A percentile compares a stretch with the other conserved stretches of the same genome.
Evolutionary conservation across 768 basidiomycete species (phyloP).

Genomic region (Hemileccinum impolitum): DNA sequence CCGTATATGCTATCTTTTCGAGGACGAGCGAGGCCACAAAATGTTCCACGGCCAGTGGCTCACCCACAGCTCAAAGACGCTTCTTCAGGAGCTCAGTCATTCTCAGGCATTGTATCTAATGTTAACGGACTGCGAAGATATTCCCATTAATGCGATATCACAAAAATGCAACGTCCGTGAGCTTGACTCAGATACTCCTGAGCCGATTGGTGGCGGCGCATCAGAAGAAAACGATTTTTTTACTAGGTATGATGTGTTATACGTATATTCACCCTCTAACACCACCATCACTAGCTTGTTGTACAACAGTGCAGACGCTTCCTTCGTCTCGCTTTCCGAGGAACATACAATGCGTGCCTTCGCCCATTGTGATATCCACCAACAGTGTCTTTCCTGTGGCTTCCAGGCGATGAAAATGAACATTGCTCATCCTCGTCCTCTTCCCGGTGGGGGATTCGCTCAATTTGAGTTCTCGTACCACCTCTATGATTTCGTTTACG

Average conservation of each 20-base stretch:
- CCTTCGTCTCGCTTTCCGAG: constrained; percentile 45
- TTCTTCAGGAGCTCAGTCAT: constrained; percentile 66
- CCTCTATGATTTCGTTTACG: constrained; percentile 57
- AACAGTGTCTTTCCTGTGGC: constrained; percentile 52
- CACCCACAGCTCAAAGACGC: constrained; percentile 57
- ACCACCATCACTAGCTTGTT: constrained; percentile 36
- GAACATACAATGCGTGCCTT: constrained; percentile 29
- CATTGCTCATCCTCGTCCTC: constrained; percentile 22
- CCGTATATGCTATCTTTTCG: constrained; percentile 62
- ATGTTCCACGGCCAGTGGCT: constrained; percentile 74
- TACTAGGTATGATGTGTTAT: constrained; percentile 42
- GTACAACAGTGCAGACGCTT: constrained; percentile 47
- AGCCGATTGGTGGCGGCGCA: constrained; percentile 43
- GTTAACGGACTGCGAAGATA: constrained; percentile 52
- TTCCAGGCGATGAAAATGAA: constrained; percentile 28
- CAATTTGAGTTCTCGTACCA: constrained; percentile 51
- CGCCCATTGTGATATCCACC: constrained; percentile 28
- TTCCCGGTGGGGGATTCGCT: constrained; percentile 35
- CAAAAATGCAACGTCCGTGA: constrained; percentile 53
- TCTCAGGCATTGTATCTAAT: constrained; percentile 56
- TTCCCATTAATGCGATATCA: constrained; percentile 52
- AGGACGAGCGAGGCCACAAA: constrained; percentile 37
- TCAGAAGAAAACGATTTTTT: constrained; percentile 49
- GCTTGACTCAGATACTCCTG: constrained; percentile 40
- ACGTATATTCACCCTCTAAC: constrained; percentile 2